Conservation (phyloP, 768 basidiomycete species). For the Termitomyces eurrhizus region DNA sequence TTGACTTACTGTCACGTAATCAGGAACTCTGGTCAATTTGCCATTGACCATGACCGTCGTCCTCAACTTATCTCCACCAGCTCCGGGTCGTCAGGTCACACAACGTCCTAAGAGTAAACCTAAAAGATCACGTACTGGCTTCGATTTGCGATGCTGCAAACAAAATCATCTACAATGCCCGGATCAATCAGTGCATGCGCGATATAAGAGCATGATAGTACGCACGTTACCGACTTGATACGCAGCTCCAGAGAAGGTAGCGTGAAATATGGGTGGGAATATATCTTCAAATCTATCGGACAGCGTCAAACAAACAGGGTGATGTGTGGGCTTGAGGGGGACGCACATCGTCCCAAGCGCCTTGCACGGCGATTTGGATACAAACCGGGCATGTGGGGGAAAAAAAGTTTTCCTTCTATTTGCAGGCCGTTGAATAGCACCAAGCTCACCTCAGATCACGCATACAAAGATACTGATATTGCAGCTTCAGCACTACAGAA, state of each 20-base stretch:
- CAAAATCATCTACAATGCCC: slow-evolving; percentile 60
- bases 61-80: slow-evolving; percentile 56
- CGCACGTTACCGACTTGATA: slow-evolving; percentile 77
- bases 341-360: slow-evolving; percentile 83
- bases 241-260: slow-evolving; percentile 81
- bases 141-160: slow-evolving; percentile 79
- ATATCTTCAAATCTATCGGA: slow-evolving; percentile 73
- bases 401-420: too few relatives aligned
- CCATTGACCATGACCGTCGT: slow-evolving; percentile 47
- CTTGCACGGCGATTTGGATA: slow-evolving; percentile 85
- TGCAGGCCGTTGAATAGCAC: too few relatives aligned
- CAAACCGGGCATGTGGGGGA: slow-evolving; percentile 88
- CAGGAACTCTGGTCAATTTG: slow-evolving; percentile 38
- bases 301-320: too few relatives aligned
- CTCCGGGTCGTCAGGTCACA: too few relatives aligned
- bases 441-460: too few relatives aligned
- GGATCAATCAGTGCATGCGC: too few relatives aligned
- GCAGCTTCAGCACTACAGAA: too few relatives aligned
- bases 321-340: slow-evolving; percentile 29
- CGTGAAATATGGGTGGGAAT: slow-evolving; percentile 85
- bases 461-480: too few relatives aligned
- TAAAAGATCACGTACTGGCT: slow-evolving; percentile 41
- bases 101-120: too few relatives aligned
- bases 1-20: slow-evolving; percentile 53
- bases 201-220: too few relatives aligned